Conservation (phyloP, 2,329 filamentous ascomycete species). For the Epichloe sibirici region DNA sequence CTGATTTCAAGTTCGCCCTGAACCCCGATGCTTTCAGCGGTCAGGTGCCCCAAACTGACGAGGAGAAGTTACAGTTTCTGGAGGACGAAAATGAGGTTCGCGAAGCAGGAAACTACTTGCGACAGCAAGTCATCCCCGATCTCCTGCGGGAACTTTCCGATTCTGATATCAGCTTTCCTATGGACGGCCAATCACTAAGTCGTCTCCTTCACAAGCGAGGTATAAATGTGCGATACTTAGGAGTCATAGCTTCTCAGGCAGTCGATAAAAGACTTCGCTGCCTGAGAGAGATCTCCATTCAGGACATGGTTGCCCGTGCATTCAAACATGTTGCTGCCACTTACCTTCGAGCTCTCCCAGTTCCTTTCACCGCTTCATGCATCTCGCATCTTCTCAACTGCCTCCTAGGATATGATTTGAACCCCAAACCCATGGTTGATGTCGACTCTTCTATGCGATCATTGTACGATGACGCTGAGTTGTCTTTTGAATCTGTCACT, state of each 20-base stretch:
- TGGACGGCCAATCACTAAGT: slow-evolving; percentile 90
- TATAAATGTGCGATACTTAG: slow-evolving; percentile 95
- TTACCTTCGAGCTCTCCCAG: slow-evolving; percentile 68
- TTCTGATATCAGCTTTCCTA: slow-evolving; percentile 91
- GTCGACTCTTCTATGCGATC: slow-evolving; percentile 61
- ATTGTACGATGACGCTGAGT: slow-evolving; percentile 71
- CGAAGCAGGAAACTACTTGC: slow-evolving; percentile 67
- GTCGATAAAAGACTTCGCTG: slow-evolving; percentile 63
- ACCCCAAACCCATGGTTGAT: slow-evolving; percentile 65
- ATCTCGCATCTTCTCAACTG: slow-evolving; percentile 88
- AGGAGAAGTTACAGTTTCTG: slow-evolving; percentile 72
- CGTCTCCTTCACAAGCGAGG: slow-evolving; percentile 88
- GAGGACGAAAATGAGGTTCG: slow-evolving; percentile 83
- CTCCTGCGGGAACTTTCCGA: slow-evolving; percentile 79
- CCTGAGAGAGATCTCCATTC: slow-evolving; percentile 62
- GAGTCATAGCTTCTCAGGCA: slow-evolving; percentile 62
- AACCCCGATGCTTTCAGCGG: slow-evolving; percentile 96
- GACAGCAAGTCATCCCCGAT: slow-evolving; percentile 67
- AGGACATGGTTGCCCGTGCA: slow-evolving; percentile 89
- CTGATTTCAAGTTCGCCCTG: slow-evolving; percentile 74
- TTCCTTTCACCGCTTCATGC: slow-evolving; percentile 67
- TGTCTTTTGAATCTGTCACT: slow-evolving; percentile 68
- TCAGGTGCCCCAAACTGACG: slow-evolving; percentile 77
- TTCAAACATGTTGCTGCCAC: slow-evolving; percentile 86
- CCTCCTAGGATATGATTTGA: slow-evolving; percentile 65